Evolutionary conservation across 2,329 filamentous ascomycete genomes (phyloP).

Genomic region (Alternaria conjuncta): DNA sequence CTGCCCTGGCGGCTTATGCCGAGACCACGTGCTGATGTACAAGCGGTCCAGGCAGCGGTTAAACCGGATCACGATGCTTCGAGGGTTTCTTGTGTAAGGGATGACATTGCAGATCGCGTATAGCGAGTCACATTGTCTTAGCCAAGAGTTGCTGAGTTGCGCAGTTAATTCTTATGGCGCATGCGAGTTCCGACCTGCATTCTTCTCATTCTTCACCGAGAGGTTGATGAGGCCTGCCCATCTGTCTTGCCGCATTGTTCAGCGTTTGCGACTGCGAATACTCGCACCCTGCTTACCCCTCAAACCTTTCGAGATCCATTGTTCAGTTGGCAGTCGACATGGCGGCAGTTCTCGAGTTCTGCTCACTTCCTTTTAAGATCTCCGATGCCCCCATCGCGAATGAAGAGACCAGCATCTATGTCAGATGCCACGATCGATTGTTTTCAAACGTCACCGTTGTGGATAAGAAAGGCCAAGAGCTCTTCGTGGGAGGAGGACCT

Average conservation of each 20-base stretch:
- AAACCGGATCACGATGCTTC: not conserved
- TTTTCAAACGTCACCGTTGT: not conserved
- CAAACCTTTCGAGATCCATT: not conserved
- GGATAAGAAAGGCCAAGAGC: not conserved
- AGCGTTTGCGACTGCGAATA: not conserved
- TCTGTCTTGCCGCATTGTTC: not conserved
- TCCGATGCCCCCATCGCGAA: not conserved
- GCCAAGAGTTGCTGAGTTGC: not conserved
- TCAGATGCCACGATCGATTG: not conserved
- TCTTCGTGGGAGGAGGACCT: not conserved
- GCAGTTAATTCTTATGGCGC: not conserved
- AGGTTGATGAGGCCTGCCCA: not conserved
- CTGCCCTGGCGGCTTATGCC: not conserved
- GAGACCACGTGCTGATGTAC: not conserved
- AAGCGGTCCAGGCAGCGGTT: not conserved
- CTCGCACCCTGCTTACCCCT: not conserved
- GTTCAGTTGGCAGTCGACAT: not conserved
- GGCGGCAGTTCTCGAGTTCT: not conserved
- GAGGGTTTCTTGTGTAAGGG: not conserved
- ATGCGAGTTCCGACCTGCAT: not conserved
- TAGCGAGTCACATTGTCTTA: not conserved
- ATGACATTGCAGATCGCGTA: not conserved
- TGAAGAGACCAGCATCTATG: not conserved
- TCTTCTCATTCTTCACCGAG: not conserved
- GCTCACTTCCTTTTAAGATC: not conserved